Evolutionary conservation across 257 asterid genomes (phyloP).

Genomic region (Nicotiana undulata): DNA sequence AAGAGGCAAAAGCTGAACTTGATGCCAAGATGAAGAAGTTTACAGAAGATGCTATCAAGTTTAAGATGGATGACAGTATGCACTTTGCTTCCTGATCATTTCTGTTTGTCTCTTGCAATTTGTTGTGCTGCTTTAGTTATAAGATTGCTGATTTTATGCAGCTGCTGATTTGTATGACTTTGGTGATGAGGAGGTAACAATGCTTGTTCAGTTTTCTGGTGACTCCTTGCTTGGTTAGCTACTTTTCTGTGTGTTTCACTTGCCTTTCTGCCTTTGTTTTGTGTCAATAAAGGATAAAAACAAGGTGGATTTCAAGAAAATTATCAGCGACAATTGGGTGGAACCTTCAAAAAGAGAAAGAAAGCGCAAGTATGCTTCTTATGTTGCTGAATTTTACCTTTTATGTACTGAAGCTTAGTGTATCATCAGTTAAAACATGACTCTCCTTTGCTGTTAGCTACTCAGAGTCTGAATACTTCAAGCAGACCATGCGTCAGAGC

Average conservation of each 20-base stretch:
- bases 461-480: conserved; percentile 94
- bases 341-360: conserved; percentile 95
- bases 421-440: background rate
- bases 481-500: conserved; percentile 99
- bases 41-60: conserved; percentile 28
- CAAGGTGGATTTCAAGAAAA: conserved; percentile 92
- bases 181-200: conserved; percentile 78
- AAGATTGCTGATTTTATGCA: conserved; percentile 31
- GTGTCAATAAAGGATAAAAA: conserved; percentile 56
- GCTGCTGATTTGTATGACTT: conserved; percentile 98
- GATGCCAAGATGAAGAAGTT: conserved; percentile 99
- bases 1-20: conserved; percentile 65
- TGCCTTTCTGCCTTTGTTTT: background rate
- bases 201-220: background rate
- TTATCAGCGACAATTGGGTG: conserved; percentile 82
- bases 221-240: background rate
- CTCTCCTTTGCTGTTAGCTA: conserved; percentile 37
- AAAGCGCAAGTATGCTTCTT: conserved; percentile 82
- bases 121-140: conserved; percentile 7
- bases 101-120: background rate
- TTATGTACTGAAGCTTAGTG: background rate
- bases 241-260: conserved; percentile 1
- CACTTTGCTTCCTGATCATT: conserved; percentile 2
- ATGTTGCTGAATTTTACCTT: background rate
- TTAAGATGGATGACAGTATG: conserved; percentile 42